Base-by-base conservation (phyloP, 768 basidiomycete genomes). In the Russula ochroleuca region DNA sequence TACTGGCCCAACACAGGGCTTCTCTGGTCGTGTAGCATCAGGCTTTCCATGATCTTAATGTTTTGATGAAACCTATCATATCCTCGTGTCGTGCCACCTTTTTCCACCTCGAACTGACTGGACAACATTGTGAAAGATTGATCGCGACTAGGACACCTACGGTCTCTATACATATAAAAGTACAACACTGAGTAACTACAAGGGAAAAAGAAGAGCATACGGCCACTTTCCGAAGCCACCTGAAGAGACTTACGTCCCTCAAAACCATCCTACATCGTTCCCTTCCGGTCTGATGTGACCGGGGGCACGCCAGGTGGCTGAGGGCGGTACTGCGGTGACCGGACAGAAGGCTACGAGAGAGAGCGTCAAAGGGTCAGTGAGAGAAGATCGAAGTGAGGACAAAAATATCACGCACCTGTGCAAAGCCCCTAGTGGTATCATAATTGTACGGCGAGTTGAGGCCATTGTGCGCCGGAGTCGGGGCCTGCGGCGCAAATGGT, bases 261-360 rank as follows among this genome's bases (percentile, higher is more conserved):
- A 35, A 35, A 35, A 8, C 10, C 35, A 35, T 8, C 37, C 5
- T 1, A 38, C 14, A 23, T 0, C 13, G 14, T 15, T 17, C 38
- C 21, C 14, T 54, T 51, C 50, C 23, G 52, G 11, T 35, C 6
- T 35, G 35, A 21, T 19, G 8, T 14, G 33, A 54, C 3, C 1
- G 33, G 56, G 9, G 62, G 62, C 3, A 50, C 17, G 9, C 62
- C 62, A n/a, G n/a, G n/a, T n/a, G n/a, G n/a, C n/a, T n/a, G n/a
- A n/a, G n/a, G n/a, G n/a, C 1, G 57, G 43, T 63, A 63, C 57
- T 58, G 50, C 9, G 63, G 63, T 3, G 57, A 50, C 11, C 28
- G 35, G 49, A 8, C 8, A n/a, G 21, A 9, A 19, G 62, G 56
- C 62, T 57, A 37, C 14, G 28, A 31, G 15, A 40, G 19, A 2